Base-by-base conservation (phyloP, 73 alveolate species). In the Paramecium tetraurelia region DNA sequence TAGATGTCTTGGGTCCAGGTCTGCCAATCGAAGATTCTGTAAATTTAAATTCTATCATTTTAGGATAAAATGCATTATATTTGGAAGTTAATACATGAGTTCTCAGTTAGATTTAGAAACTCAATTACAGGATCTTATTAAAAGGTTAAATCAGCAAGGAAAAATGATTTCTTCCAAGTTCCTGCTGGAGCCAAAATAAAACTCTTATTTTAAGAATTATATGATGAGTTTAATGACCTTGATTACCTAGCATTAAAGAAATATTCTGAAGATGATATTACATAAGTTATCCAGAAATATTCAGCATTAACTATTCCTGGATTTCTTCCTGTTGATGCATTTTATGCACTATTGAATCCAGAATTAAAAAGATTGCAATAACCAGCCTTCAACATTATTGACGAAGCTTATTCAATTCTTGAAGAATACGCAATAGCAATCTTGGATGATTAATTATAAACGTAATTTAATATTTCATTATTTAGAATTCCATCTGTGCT, bases 271-370 rank as follows among this genome's bases (percentile, higher is more conserved):
- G 93, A 92, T 29, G 99, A 98, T 93, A 97, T 98, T 63, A 98
- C 96, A 72, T 93, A 95, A 63, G 99, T 99, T 24, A 96, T 98
- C 86, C 94, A 95, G 31, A 92, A 96, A 89, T 99, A 98, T 85
- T 99, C 97, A 75, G 99, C 99, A 18, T 99, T 96, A 71, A 93
- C 99, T 76, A 88, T 98, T 68, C 99, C 99, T 29, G 99, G 99
- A 2, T 98, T 97, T 93, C 99, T 99, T 20, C 97, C 99, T 2
- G 99, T 98, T 33, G 99, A 97, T 92, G 99, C 96, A 21, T 97
- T 97, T 93, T 87, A 84, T 58, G 96, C 95, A 86, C 88, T 97
- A 11, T 93, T 97, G 58, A 86, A 96, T 22, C 99, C 99, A 8
- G 93, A 96, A 63, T 96, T 97, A 18, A 96, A 97, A 84, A 93